Base-by-base conservation (phyloP, 2,329 filamentous ascomycete genomes). In the Epichloe aotearoae region DNA sequence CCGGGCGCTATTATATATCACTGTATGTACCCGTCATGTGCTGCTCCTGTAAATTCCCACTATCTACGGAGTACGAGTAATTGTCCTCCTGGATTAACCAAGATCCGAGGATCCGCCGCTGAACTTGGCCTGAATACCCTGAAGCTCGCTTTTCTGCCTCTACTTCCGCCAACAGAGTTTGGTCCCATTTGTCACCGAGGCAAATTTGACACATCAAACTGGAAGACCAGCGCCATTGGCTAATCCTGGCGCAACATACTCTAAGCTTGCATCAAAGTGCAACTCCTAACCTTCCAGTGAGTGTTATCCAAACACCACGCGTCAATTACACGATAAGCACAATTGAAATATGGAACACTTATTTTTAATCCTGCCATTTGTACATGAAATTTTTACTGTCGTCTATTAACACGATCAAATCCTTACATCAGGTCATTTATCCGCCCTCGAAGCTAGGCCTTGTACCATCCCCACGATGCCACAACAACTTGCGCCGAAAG, bases 401-500 rank as follows among this genome's bases (percentile, higher is more conserved):
- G 4, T 42, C 11, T 11, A 11, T 42, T 34, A 37, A 46, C 44
- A 19, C 30, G 30, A 17, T 20, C 6, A 36, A 33, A 15, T 5
- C 11, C n/a, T 2, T 5, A 20, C 37, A 33, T 8, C 15, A 30
- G 20, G 15, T 7, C 15, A 38, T 38, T n/a, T 15, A 5, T 15
- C 15, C 15, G 38, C 14, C 33, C 19, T 14, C 47, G 38, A 36
- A 34, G 26, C 30, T 12, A 34, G 38, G 17, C 7, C 4, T 4
- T 40, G n/a, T 14, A 26, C 39, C 17, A 14, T 30, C 40, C 8
- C 34, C 55, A 67, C 65, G 58, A 86, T 87, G 84, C 82, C 83
- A 59, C 83, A 88, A 69, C 77, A 77, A 64, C 75, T 90, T 54
- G 82, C 77, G 63, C 82, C 88, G 64, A 97, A 97, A 73, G 93